Evolutionary conservation across 2,329 filamentous ascomycete genomes (phyloP), one percentile per base, ranked within the genome.

Genomic region (Colletotrichum plurivorum): DNA sequence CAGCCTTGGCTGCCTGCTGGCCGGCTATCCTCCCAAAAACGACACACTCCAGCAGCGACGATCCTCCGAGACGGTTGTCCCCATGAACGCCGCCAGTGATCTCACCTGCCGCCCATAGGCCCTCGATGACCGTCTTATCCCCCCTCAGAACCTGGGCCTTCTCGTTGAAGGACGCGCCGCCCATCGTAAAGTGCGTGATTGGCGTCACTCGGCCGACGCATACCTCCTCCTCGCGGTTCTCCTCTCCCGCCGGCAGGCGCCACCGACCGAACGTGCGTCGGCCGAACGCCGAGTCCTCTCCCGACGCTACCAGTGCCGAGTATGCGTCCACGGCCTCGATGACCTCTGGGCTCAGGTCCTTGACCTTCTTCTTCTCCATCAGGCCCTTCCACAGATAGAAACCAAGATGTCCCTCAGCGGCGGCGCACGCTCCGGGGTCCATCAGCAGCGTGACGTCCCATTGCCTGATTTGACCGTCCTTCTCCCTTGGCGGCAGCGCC

Each of bases 161-260:
- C 7, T 85, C 79, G 72, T 89, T 86, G 71, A 91, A 88, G 2
- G 85, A 80, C 0, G 86, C 89, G 0, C 89, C 89, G 5, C 89
- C 89, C 89, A 92, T 92, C 1, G 89, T 91, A 73, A 91, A 92
- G 73, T 92, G 89, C 2, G 88, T 83, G 0, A 91, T 87, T 0
- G 89, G 89, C 5, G 90, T 92, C 1, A 92, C 87, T 1, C 76
- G 82, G 0, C 89, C 90, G 0, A 90, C 76, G 68, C 87, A 90
- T 0, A 91, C 80, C 31, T 87, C 82, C 4, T 86, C 82, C 0
- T 90, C 85, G 0, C 82, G 77, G 43, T 81, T 82, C 5, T 81
- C 79, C 15, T 87, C 82, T 0, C 76, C 79, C 0, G 81, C 71
- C 9, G 75, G 78, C 16, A 91, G 74, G 1, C 71, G 79, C 89